These are phyloP conservation scores for Cercospora sojina DNA, from an alignment of 2,329 filamentous ascomycete genomes.

Conservation along the genomic window DNA sequence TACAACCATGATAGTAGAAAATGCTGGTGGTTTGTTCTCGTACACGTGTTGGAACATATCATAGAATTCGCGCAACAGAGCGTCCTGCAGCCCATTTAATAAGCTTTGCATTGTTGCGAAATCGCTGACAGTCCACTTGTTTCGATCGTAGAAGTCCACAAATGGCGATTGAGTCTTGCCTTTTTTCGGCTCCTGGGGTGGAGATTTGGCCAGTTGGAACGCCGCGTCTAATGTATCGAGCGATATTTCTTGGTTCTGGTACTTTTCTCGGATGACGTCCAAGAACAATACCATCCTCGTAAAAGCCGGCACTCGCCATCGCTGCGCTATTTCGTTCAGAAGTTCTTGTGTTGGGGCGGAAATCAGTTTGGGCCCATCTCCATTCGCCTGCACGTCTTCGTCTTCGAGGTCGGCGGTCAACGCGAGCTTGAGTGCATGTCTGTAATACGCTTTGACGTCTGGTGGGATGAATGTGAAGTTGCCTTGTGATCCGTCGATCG, in stretches of 20 bases:
- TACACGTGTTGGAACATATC: constrained; percentile 85
- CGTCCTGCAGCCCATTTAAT: constrained; percentile 73
- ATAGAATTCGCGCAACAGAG: constrained; percentile 81
- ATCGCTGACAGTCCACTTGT: constrained; percentile 53
- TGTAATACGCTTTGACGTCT: constrained; percentile 79
- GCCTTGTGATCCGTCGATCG: constrained; percentile 40
- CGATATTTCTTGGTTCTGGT: constrained; percentile 75
- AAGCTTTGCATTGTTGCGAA: constrained; percentile 67
- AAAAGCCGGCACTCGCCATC: constrained; percentile 86
- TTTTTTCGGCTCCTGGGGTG: constrained; percentile 56
- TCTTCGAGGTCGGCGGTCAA: constrained; percentile 62
- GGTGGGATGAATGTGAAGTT: constrained; percentile 84
- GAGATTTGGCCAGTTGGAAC: constrained; percentile 77
- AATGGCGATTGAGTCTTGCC: constrained; percentile 35
- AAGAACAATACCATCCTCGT: constrained; percentile 77
- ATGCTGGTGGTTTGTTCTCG: constrained; percentile 78
- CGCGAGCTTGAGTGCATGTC: constrained; percentile 75
- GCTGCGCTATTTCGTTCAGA: constrained; percentile 76
- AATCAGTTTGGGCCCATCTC: constrained; percentile 54
- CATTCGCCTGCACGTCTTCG: constrained; percentile 52
- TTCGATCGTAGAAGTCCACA: constrained; percentile 55
- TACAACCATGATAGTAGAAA: constrained; percentile 76
- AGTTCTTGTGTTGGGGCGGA: constrained; percentile 80
- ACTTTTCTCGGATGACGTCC: constrained; percentile 83
- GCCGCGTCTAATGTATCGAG: constrained; percentile 79